Percentiles rank a stretch among this genome's conserved stretches.
Evolutionary conservation across 169 alveolate genomes (phyloP).

Genomic region (Plasmodium berghei): DNA sequence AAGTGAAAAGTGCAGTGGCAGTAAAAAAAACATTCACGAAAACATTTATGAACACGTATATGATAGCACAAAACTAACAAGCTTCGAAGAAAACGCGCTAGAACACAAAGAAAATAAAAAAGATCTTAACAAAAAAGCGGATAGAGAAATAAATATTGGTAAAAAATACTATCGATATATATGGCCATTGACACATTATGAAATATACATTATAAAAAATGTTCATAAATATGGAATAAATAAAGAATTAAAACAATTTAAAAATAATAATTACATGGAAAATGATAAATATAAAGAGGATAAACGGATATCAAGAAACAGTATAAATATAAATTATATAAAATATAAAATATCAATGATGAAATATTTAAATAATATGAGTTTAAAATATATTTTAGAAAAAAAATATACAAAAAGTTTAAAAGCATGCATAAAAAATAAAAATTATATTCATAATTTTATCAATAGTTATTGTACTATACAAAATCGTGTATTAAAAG

Average conservation of each 20-base stretch:
- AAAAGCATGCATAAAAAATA: slow-evolving; percentile 45
- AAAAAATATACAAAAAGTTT: slow-evolving; percentile 50
- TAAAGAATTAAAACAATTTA: slow-evolving; percentile 36
- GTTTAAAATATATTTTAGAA: slow-evolving; percentile 34
- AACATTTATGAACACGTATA: too few species aligned
- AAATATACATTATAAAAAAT: slow-evolving; percentile 21
- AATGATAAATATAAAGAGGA: neutral
- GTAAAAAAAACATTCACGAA: too few species aligned
- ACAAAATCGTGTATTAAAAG: slow-evolving; percentile 6
- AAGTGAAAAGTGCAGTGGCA: too few species aligned
- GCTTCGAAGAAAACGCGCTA: too few species aligned
- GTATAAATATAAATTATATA: slow-evolving; percentile 35
- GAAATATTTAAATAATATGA: slow-evolving; percentile 23
- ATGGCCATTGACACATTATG: slow-evolving; percentile 67
- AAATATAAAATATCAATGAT: slow-evolving; percentile 48
- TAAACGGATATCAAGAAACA: slow-evolving; percentile 9
- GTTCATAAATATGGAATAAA: slow-evolving; percentile 50
- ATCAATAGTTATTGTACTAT: slow-evolving; percentile 44
- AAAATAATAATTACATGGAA: slow-evolving; percentile 11
- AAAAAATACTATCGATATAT: slow-evolving; percentile 22
- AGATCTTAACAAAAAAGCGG: neutral
- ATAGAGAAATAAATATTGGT: slow-evolving; percentile 36
- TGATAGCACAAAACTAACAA: too few species aligned
- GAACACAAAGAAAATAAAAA: too few species aligned
- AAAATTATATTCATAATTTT: slow-evolving; percentile 30